Percentiles rank a stretch among this genome's conserved stretches.
phyloP scores from a whole-genome alignment of 2,329 filamentous ascomycete species.

The Acrocalymma vagum region DNA sequence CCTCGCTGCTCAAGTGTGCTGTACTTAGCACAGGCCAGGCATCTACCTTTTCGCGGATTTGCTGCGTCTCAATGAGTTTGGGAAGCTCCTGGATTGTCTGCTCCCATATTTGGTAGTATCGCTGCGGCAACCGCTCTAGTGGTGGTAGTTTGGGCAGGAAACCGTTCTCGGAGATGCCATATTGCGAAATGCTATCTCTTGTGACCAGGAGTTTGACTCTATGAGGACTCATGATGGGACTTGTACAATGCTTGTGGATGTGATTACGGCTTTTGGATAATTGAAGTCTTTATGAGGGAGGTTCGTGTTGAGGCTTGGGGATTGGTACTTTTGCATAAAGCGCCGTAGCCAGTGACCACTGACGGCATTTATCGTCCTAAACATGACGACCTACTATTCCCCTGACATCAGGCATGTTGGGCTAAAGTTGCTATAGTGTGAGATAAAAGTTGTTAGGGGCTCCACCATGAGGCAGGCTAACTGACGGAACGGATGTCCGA shows the following conservation, averaged over 20 bases:
- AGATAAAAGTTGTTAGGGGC: too few relatives aligned
- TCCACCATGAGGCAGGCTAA: background rate
- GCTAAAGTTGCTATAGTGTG: too few relatives aligned
- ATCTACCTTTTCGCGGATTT: conserved; percentile 76
- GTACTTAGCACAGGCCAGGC: conserved; percentile 78
- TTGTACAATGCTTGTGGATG: too few relatives aligned
- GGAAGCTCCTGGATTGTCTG: conserved; percentile 79
- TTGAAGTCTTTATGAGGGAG: too few relatives aligned
- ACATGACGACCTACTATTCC: conserved; percentile 1
- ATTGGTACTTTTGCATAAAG: too few relatives aligned
- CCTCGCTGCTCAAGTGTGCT: conserved; percentile 74
- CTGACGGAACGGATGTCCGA: conserved; percentile 14
- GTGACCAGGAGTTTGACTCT: conserved; percentile 32
- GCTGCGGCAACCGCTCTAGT: conserved; percentile 76
- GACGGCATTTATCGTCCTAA: too few relatives aligned
- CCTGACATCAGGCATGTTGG: background rate
- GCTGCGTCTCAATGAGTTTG: conserved; percentile 75
- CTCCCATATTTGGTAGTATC: conserved; percentile 92
- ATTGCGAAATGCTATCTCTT: conserved; percentile 66
- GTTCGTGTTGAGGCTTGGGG: too few relatives aligned
- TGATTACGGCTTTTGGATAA: too few relatives aligned
- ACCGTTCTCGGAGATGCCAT: conserved; percentile 79
- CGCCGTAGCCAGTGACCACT: too few relatives aligned
- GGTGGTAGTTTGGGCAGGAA: conserved; percentile 81
- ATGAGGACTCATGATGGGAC: conserved; percentile 37